These are phyloP conservation scores for Boletus insuetus DNA, from an alignment of 768 basidiomycete genomes.

Conservation along the genomic window DNA sequence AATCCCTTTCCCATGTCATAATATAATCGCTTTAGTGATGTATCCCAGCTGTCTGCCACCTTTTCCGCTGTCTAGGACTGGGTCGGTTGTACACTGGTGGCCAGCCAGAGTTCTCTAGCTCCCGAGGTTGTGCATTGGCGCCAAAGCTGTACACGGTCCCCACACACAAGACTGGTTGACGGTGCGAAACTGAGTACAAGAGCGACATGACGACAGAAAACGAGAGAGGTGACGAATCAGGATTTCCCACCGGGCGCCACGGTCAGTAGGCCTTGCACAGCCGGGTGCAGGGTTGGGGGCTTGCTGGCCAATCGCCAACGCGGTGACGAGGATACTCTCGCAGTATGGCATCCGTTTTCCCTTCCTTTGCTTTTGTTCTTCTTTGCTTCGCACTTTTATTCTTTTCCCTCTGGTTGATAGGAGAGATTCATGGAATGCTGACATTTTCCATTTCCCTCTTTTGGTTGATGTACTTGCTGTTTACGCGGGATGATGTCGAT, in stretches of 20 bases:
- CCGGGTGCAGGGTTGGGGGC: background rate
- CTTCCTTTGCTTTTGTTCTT: background rate
- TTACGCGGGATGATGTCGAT: background rate
- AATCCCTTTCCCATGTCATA: background rate
- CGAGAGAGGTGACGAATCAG: background rate
- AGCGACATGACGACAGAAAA: no score
- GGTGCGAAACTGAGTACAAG: background rate
- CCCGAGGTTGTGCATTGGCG: no score
- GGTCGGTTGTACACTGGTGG: background rate
- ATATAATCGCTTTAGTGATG: background rate
- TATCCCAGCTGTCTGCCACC: background rate
- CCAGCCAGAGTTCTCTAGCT: no score
- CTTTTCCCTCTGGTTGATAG: background rate
- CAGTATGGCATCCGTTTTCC: background rate
- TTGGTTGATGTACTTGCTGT: background rate
- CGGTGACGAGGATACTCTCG: background rate
- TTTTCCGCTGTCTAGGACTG: background rate
- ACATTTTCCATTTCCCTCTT: background rate
- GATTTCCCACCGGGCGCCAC: background rate
- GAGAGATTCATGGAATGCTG: slow-evolving; percentile 1
- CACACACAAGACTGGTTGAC: background rate
- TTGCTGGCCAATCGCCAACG: background rate
- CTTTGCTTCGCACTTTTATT: background rate
- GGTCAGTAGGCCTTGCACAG: background rate
- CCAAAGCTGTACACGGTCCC: background rate